These are phyloP conservation scores for Sporothrix sp. DNA, from an alignment of 2,329 filamentous ascomycete genomes.

Conservation along the genomic window DNA sequence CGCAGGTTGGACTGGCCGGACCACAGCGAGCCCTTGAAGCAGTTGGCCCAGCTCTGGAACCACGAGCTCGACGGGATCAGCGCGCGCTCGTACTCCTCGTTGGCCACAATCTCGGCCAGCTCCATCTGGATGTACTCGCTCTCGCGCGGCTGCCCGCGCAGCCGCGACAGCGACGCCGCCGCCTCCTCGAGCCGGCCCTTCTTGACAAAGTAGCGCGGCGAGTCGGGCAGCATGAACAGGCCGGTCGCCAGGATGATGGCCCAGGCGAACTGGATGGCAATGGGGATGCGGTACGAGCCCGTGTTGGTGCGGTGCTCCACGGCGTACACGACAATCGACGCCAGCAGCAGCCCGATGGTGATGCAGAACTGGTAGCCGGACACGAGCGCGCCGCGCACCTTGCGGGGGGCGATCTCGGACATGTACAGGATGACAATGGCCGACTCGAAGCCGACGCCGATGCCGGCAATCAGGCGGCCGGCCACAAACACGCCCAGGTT, in stretches of 20 bases:
- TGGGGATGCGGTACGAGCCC: slow-evolving; percentile 69
- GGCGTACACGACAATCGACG: slow-evolving; percentile 55
- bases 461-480: slow-evolving; percentile 64
- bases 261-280: slow-evolving; percentile 72
- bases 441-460: slow-evolving; percentile 73
- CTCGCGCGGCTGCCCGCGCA: slow-evolving; percentile 64
- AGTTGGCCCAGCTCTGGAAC: slow-evolving; percentile 58
- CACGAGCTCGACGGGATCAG: slow-evolving; percentile 56
- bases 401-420: slow-evolving; percentile 67
- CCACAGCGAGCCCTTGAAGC: slow-evolving; percentile 54
- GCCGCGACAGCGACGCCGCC: slow-evolving; percentile 48
- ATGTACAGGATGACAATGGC: slow-evolving; percentile 79
- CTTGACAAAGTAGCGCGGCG: slow-evolving; percentile 78
- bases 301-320: slow-evolving; percentile 53
- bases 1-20: slow-evolving; percentile 58
- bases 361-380: slow-evolving; percentile 64
- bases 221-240: slow-evolving; percentile 71
- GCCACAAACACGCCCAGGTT: slow-evolving; percentile 55
- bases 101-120: slow-evolving; percentile 77
- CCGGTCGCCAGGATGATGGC: slow-evolving; percentile 64
- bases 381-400: slow-evolving; percentile 46
- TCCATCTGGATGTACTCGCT: slow-evolving; percentile 71
- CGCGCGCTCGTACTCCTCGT: slow-evolving; percentile 73
- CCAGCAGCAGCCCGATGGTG: slow-evolving; percentile 55
- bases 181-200: slow-evolving; percentile 60